phyloP scores from a whole-genome alignment of 441 rosid species.

The Theobroma grandiflorum region DNA sequence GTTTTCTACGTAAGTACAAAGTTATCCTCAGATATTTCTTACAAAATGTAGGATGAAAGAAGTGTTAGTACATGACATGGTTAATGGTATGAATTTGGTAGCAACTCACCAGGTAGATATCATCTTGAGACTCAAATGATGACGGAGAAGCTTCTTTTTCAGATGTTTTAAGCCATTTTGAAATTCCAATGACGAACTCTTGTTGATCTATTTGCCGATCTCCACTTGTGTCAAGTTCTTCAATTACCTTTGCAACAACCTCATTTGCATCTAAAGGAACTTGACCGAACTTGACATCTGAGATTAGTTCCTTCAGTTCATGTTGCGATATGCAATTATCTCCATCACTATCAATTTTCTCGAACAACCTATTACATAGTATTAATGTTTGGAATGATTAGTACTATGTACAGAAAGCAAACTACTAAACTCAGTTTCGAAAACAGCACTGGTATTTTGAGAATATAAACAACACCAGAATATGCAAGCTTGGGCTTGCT shows the following conservation, averaged over 20 bases:
- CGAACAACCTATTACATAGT: slow-evolving; percentile 63
- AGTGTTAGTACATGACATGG: background rate
- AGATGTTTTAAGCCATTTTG: slow-evolving; percentile 51
- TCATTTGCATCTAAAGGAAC: slow-evolving; percentile 72
- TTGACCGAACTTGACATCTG: slow-evolving; percentile 82
- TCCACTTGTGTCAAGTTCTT: slow-evolving; percentile 78
- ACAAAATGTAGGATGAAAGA: too few species aligned
- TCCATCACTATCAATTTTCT: slow-evolving; percentile 62
- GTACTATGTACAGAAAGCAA: too few species aligned
- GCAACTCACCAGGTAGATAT: slow-evolving; percentile 62
- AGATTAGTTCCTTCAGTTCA: slow-evolving; percentile 78
- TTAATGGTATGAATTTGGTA: background rate
- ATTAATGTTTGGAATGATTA: background rate
- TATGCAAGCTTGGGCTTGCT: too few species aligned
- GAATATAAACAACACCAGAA: too few species aligned
- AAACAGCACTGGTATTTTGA: too few species aligned
- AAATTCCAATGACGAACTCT: slow-evolving; percentile 69
- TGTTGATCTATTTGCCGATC: slow-evolving; percentile 33
- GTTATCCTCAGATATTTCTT: background rate
- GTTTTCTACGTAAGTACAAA: background rate
- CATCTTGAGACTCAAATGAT: slow-evolving; percentile 50
- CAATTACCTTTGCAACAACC: slow-evolving; percentile 64
- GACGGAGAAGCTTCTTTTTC: slow-evolving; percentile 27
- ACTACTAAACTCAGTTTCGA: too few species aligned
- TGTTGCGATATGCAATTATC: slow-evolving; percentile 59